phyloP scores from a whole-genome alignment of 2,329 filamentous ascomycete genomes.

The Penicillium sp. region DNA sequence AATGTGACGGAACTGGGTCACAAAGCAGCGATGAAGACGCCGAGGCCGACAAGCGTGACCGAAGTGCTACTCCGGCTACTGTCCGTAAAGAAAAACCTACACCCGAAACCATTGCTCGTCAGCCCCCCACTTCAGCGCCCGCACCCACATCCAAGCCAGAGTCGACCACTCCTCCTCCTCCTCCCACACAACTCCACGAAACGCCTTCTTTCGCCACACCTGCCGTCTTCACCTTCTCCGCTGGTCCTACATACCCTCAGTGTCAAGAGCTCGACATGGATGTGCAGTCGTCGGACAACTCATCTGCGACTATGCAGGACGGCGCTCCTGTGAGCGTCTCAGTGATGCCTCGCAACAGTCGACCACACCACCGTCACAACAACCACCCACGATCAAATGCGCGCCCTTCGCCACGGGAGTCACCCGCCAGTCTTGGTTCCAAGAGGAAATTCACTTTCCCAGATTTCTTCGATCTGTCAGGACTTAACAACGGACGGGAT shows the following conservation, averaged over 20 bases:
- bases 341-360: conserved; percentile 43
- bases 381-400: conserved; percentile 38
- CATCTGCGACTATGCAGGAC: conserved; percentile 31
- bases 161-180: conserved; percentile 16
- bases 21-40: conserved; percentile 47
- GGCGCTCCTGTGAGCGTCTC: conserved; percentile 44
- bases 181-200: conserved; percentile 27
- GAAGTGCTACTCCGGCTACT: conserved; percentile 38
- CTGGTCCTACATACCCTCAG: conserved; percentile 40
- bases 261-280: conserved; percentile 43
- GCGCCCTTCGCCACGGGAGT: conserved; percentile 41
- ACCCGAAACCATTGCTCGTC: conserved; percentile 26
- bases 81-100: conserved; percentile 36
- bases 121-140: conserved; percentile 32
- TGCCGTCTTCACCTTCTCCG: conserved; percentile 46
- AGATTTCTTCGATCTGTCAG: conserved; percentile 53
- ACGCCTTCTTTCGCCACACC: conserved; percentile 28
- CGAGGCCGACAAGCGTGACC: conserved; percentile 39
- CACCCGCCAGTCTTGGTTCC: conserved; percentile 44
- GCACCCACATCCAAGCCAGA: conserved; percentile 26
- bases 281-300: conserved; percentile 44
- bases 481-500: conserved; percentile 45
- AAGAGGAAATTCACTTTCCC: conserved; percentile 50
- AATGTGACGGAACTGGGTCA: conserved; percentile 44
- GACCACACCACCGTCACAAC: conserved; percentile 42